phyloP scores from a whole-genome alignment of 306 rosid species.

The Lathyrus oleraceus region DNA sequence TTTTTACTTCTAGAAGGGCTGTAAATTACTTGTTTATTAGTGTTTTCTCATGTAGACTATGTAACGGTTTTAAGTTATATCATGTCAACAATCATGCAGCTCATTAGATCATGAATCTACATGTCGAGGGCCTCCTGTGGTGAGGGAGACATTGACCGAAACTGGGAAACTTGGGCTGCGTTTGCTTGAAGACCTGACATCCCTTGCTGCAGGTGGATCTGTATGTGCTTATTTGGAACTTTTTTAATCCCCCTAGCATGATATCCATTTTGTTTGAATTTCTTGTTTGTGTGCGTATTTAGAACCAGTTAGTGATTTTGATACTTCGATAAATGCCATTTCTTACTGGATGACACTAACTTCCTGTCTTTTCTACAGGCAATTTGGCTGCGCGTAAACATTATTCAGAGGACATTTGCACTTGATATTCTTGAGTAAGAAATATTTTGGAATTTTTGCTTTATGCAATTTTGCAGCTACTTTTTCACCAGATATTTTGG shows the following conservation, averaged over 20 bases:
- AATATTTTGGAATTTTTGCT: conserved; percentile 25
- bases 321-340: conserved; percentile 30
- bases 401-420: conserved; percentile 82
- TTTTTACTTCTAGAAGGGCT: conserved; percentile 13
- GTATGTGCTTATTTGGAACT: conserved; percentile 79
- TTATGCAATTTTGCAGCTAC: conserved; percentile 27
- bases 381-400: conserved; percentile 69
- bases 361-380: conserved; percentile 60
- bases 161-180: conserved; percentile 90
- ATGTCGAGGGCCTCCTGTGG: conserved; percentile 55
- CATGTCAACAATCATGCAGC: conserved; percentile 47
- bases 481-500: conserved; percentile 21
- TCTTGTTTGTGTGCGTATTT: conserved; percentile 23
- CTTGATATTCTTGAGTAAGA: conserved; percentile 98
- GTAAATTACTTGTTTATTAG: conserved; percentile 22
- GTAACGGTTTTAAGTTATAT: conserved; percentile 29
- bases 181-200: conserved; percentile 95
- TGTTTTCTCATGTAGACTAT: conserved; percentile 30
- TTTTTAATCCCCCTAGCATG: conserved; percentile 26
- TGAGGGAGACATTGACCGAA: conserved; percentile 73
- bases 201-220: conserved; percentile 99
- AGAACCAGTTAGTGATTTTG: conserved; percentile 28
- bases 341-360: conserved; percentile 35
- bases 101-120: conserved; percentile 60
- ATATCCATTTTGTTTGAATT: conserved; percentile 23